phyloP scores from a whole-genome alignment of 306 rosid genomes.

The Hylodesmum podocarpum region DNA sequence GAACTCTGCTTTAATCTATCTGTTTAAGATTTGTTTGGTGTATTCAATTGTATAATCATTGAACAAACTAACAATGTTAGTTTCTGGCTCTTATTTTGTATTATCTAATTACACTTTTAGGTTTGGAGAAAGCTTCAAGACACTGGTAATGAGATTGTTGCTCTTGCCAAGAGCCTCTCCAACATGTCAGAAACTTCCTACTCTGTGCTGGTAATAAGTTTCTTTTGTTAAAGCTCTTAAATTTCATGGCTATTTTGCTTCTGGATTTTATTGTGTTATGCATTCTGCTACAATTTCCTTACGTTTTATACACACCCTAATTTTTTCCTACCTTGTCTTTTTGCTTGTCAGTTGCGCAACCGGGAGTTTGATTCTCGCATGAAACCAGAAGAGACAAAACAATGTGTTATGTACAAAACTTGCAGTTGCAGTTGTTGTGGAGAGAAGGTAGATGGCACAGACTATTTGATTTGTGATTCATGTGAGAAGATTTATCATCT shows the following conservation, averaged over 20 bases:
- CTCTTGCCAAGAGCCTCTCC: conserved; percentile 72
- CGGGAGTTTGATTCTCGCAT: conserved; percentile 50
- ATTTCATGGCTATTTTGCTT: neutral
- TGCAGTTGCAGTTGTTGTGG: conserved; percentile 78
- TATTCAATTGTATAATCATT: neutral
- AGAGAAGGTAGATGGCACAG: conserved; percentile 60
- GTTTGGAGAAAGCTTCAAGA: conserved; percentile 80
- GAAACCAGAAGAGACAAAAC: conserved; percentile 60
- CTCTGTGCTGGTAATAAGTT: conserved; percentile 52
- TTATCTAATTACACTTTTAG: conserved; percentile 39
- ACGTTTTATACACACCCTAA: conserved; percentile 20
- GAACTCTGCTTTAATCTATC: neutral
- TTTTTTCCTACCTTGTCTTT: conserved; percentile 16
- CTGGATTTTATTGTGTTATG: neutral
- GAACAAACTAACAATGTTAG: neutral
- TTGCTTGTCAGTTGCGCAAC: conserved; percentile 48
- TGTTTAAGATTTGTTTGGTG: neutral
- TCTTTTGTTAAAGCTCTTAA: neutral
- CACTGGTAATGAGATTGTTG: conserved; percentile 56
- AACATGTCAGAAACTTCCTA: conserved; percentile 61
- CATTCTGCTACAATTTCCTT: neutral
- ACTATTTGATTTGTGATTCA: conserved; percentile 89
- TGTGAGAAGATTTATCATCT: conserved; percentile 88
- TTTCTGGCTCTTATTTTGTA: conserved; percentile 12
- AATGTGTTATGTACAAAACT: conserved; percentile 34